Evolutionary conservation across 2,329 filamentous ascomycete species (phyloP).

Genomic region (Verticillium longisporum): DNA sequence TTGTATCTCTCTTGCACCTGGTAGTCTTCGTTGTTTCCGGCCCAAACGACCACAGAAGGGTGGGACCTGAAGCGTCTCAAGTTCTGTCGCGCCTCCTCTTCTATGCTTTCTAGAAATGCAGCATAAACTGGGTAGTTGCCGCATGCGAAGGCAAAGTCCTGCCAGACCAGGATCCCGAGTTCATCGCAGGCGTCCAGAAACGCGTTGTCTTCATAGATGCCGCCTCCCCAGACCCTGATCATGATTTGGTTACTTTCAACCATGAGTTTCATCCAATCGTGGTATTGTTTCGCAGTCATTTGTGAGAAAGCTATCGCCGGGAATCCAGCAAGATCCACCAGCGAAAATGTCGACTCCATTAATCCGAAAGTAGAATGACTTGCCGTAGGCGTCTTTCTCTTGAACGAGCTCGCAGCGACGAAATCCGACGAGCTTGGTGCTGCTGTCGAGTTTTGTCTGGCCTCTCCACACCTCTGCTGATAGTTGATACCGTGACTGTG

Average conservation of each 20-base stretch:
- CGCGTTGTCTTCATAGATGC: conserved; percentile 60
- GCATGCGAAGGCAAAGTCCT: conserved; percentile 69
- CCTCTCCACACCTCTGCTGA: conserved; percentile 5
- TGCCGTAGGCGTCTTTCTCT: conserved; percentile 9
- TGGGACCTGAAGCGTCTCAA: conserved; percentile 74
- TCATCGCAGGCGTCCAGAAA: conserved; percentile 65
- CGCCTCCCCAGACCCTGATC: conserved; percentile 74
- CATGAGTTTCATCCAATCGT: conserved; percentile 68
- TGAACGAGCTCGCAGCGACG: conserved; percentile 12
- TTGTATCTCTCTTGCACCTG: conserved; percentile 68
- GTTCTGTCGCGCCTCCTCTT: conserved; percentile 57
- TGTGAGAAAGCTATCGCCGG: conserved; percentile 71
- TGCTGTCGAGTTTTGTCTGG: too few relatives aligned
- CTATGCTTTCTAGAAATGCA: conserved; percentile 50
- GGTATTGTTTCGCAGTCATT: conserved; percentile 57
- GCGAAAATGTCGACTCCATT: conserved; percentile 51
- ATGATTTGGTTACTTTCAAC: conserved; percentile 74
- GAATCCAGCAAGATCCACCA: conserved; percentile 82
- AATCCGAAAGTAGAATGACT: conserved; percentile 14
- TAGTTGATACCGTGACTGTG: conserved; percentile 8
- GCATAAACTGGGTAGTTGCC: conserved; percentile 59
- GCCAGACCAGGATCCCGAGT: conserved; percentile 63
- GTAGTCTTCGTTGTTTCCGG: conserved; percentile 95
- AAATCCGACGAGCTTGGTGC: conserved; percentile 11
- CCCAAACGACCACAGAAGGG: conserved; percentile 79